Evolutionary conservation across 2,329 filamentous ascomycete species (phyloP), one percentile per base, ranked within the genome.

Genomic region (Cylindrodendrum hubeiense): DNA sequence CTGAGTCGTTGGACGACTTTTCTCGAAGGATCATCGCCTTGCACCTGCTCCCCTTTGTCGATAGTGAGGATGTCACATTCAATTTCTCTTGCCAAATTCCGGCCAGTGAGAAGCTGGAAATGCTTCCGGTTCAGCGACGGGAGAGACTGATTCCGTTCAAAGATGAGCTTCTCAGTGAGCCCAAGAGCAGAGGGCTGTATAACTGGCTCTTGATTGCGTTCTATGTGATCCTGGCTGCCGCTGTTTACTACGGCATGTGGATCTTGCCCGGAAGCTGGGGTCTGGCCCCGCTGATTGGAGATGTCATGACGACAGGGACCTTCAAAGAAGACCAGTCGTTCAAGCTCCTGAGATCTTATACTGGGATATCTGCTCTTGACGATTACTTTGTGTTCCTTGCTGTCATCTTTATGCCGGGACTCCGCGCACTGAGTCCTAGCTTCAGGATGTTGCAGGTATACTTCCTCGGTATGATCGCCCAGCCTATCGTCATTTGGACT

Each of bases 361-460:
- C 57, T 34, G 62, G 55, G n/a, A n/a, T 2, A 54, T 64, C 12
- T 37, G 54, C 17, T 2, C 34, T 64, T 10, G 61, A 64, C n/a
- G 55, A 60, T 21, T 64, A 64, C 26, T 22, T 64, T 9, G 44
- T 30, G 1, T 64, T 64, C 34, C 24, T 64, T 41, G 61, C 61
- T 2, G 50, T 26, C 4, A 17, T 44, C 7, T 64, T 39, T 9
- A 64, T 64, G 50, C n/a, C 61, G 12, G 61, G 61, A n/a, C n/a
- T 9, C 5, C 60, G 13, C 54, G 51, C 2, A 64, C 60, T 17
- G 61, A 50, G 39, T 24, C 24, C n/a, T 2, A 37, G 44, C 10
- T 64, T 64, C 19, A 30, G 61, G 19, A 56, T 55, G 30, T 3
- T 64, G n/a, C 61, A 64, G 21, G n/a, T 55, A 34, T 64, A 64